Conservation (phyloP, 2,329 filamentous ascomycete species). For the Ascochyta clinopodiicola region DNA sequence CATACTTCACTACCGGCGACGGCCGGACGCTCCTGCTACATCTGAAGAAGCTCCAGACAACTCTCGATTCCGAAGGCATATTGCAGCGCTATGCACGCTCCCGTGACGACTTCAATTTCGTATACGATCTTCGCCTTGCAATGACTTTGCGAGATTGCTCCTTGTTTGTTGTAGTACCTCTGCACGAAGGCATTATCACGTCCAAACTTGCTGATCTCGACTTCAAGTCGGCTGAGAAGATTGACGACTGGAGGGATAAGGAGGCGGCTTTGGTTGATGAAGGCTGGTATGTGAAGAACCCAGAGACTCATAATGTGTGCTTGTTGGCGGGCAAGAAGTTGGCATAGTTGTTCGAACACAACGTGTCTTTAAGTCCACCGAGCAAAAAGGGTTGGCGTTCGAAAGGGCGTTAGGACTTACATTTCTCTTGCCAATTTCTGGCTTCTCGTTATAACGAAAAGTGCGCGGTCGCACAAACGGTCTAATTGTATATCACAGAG, state of each 20-base stretch:
- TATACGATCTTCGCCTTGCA: slow-evolving; percentile 41
- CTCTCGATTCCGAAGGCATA: slow-evolving; percentile 49
- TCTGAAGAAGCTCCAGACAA: slow-evolving; percentile 46
- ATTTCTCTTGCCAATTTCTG: not conserved
- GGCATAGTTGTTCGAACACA: not conserved
- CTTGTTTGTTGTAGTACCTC: slow-evolving; percentile 47
- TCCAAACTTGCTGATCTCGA: slow-evolving; percentile 56
- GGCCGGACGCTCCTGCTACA: slow-evolving; percentile 47
- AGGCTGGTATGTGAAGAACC: slow-evolving; percentile 47
- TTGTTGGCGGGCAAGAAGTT: slow-evolving; percentile 1
- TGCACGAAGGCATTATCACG: slow-evolving; percentile 35
- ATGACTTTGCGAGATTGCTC: slow-evolving; percentile 59
- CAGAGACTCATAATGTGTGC: slow-evolving; percentile 8
- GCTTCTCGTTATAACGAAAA: not conserved
- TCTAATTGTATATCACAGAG: not conserved
- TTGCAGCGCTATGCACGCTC: slow-evolving; percentile 9
- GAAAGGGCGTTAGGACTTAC: not conserved
- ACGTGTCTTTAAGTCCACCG: not conserved
- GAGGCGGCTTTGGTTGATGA: slow-evolving; percentile 48
- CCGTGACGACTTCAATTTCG: slow-evolving; percentile 17
- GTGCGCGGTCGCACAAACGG: too few species aligned
- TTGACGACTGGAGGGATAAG: slow-evolving; percentile 50
- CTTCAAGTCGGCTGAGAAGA: slow-evolving; percentile 52
- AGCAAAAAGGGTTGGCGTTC: not conserved
- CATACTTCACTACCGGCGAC: slow-evolving; percentile 39